Evolutionary conservation across 768 basidiomycete species (phyloP), one percentile per base, ranked within the genome.

Genomic region (Bullera alba): DNA sequence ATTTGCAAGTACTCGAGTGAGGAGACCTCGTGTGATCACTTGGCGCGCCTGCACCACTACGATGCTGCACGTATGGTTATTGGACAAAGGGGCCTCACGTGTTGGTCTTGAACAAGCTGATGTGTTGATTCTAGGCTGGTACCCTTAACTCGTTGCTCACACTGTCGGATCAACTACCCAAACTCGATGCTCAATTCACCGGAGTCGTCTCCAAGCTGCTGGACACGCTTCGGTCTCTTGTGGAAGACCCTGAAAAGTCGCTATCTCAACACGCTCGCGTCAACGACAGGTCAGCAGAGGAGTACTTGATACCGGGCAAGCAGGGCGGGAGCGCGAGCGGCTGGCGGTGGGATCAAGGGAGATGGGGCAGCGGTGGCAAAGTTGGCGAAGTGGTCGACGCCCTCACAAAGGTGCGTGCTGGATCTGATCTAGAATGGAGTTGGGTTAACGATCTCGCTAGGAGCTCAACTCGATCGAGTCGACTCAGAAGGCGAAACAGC

Each of bases 401-500:
- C 38, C 76, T 99, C 64, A 82, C 79, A 75, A 91, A 87, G 81
- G 92, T 87, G 70, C 41, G 57, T 53, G n/a, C n/a, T n/a, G 25
- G n/a, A 41, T 39, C 12, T 39, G 7, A 14, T 12, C 8, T 19
- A 5, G 8, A 28, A 17, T 2, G 16, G 14, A 16, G n/a, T n/a
- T n/a, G n/a, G n/a, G 6, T 27, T 43, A 16, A 43, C n/a, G 3
- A 22, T 7, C 29, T 12, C 19, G 32, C 17, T n/a, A 92, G 92
- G 95, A 97, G 78, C 88, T 93, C 82, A 77, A 77, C 21, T 89
- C 88, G 19, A 90, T 97, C 56, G 95, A 99, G 73, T 87, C 86
- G 66, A 83, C 86, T 32, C 86, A 95, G 80, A 93, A 93, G 76
- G 77, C 82, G 35, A 96, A 95, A 74, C 75, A 90, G 34, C 86